These are phyloP conservation scores for Mycena vitilis DNA, from an alignment of 768 basidiomycete species.

Conservation along the genomic window DNA sequence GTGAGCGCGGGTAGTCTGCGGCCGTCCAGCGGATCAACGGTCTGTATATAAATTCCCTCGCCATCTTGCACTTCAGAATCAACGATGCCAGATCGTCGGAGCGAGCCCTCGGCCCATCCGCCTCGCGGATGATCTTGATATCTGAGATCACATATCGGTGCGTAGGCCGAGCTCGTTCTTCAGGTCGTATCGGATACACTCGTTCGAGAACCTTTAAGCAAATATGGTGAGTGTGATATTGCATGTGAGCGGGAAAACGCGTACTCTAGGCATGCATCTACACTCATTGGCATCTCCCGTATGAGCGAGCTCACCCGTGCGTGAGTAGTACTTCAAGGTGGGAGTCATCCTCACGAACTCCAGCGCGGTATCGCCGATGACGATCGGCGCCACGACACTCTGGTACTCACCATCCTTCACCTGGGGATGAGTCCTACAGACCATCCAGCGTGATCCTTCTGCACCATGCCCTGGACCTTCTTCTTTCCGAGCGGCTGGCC, in stretches of 20 bases:
- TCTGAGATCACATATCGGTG: conserved; percentile 2
- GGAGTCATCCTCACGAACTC: neutral
- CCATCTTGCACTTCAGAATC: conserved; percentile 15
- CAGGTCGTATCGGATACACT: conserved; percentile 4
- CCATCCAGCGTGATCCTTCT: neutral
- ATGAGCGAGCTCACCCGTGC: neutral
- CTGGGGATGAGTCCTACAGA: neutral
- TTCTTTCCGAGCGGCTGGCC: neutral
- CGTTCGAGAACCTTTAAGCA: conserved; percentile 8
- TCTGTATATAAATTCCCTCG: conserved; percentile 10
- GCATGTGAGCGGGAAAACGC: neutral
- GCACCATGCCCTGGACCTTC: conserved; percentile 13
- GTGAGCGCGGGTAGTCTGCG: neutral
- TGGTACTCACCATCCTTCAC: neutral
- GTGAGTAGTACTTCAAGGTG: neutral
- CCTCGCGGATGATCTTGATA: conserved; percentile 14
- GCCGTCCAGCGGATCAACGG: conserved; percentile 1
- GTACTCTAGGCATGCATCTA: conserved; percentile 3
- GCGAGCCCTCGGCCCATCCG: neutral
- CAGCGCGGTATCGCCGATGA: neutral
- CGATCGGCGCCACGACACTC: neutral
- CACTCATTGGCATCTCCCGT: neutral
- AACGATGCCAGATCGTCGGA: neutral
- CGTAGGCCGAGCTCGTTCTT: conserved; percentile 10
- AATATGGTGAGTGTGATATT: neutral